Evolutionary conservation across 202 grass and related monocot genomes (phyloP), one percentile per base, ranked within the genome.

Genomic region (Elaeis oleifera): DNA sequence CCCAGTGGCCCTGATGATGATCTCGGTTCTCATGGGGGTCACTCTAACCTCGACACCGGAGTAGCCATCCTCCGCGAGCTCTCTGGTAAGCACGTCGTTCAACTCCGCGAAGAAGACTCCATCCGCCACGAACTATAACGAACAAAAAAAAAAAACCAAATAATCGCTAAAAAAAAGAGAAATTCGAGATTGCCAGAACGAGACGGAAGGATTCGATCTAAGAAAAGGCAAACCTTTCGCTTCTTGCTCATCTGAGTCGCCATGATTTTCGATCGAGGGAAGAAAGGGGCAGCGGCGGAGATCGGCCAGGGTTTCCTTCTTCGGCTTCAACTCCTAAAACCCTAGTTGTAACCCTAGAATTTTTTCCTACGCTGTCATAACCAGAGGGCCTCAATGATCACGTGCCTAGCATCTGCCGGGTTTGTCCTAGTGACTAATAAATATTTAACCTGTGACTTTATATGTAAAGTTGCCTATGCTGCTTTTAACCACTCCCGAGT

Each of bases 201-300:
- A 31, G 4, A 8, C 25, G 16, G 28, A 32, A 11, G 32, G 7
- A 39, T 39, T 39, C 32, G 32, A 39, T 20, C 7, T 2, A 7
- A 39, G 26, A 7, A 29, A 60, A 26, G 18, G 2, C 5, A 14
- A 4, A 64, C 61, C 61, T 64, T 64, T 21, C 61, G 44, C 44
- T 64, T 64, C 32, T 64, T 64, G 21, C 61, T 64, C n/a, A 64
- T 64, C 31, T 64, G 61, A n/a, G 61, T 64, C 20, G 61, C 39
- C 61, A 64, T 64, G 19, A 23, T 50, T 32, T 39, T 9, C 32
- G 32, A 39, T 39, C 32, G 8, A 39, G 32, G 6, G 6, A 6
- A 20, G 20, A 20, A 20, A 20, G 20, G 20, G 20, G 20, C 4
- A 17, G 15, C 23, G 15, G 58, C n/a, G 4, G 5, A 36, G 27